Conservation (phyloP, 1,284 basidiomycete species). For the Cryptococcus jaspeensis region DNA sequence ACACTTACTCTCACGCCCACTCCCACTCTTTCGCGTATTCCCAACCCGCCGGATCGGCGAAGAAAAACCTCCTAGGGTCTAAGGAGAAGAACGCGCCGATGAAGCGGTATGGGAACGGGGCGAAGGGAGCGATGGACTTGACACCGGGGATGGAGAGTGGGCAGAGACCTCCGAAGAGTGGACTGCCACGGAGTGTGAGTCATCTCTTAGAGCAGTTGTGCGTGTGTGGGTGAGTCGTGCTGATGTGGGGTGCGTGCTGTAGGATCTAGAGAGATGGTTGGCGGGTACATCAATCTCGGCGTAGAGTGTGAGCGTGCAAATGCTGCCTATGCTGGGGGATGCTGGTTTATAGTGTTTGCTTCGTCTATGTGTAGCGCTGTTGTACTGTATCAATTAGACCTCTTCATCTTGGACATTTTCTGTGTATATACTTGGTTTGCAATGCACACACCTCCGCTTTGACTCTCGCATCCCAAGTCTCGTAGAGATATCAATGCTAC, state of each 20-base stretch:
- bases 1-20: background rate
- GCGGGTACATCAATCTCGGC: background rate
- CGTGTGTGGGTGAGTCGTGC: background rate
- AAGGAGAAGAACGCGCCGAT: background rate
- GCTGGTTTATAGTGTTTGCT: background rate
- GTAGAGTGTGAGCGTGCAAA: background rate
- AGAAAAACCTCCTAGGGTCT: background rate
- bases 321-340: background rate
- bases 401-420: background rate
- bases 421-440: background rate
- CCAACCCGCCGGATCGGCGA: background rate
- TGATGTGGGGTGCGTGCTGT: background rate
- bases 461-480: too few species aligned
- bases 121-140: conserved; percentile 4
- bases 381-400: background rate
- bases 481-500: too few species aligned
- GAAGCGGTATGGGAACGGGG: background rate
- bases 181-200: background rate
- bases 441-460: background rate
- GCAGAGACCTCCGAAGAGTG: background rate
- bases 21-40: background rate
- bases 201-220: background rate
- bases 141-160: conserved; percentile 24
- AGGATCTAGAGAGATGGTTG: background rate
- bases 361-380: background rate